A percentile compares a stretch with the other conserved stretches of the same genome.
Conservation (phyloP, 192 early-diverging fungal species). For the Chytriomyces hyalinus region DNA sequence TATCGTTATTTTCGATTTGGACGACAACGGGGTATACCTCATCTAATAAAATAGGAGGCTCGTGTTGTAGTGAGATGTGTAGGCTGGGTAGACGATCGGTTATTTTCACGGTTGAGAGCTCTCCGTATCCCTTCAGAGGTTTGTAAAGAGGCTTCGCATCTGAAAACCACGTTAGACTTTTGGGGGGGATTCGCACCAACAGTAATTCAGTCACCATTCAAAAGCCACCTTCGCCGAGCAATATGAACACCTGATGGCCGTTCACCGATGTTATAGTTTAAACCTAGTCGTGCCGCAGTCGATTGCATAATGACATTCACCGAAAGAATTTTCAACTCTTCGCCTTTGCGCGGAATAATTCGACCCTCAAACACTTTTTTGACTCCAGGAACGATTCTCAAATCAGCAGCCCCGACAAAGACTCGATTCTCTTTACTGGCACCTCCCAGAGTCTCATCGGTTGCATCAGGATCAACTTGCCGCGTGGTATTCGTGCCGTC, state of each 20-base stretch:
- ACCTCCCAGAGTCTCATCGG: too few species aligned
- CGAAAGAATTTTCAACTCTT: slow-evolving; percentile 63
- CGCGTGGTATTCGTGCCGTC: slow-evolving; percentile 21
- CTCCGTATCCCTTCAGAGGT: slow-evolving; percentile 61
- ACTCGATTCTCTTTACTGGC: slow-evolving; percentile 29
- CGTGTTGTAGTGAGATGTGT: slow-evolving; percentile 53
- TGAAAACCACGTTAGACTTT: not conserved
- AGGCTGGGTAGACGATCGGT: slow-evolving; percentile 68
- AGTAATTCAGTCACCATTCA: not conserved
- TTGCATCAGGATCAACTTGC: slow-evolving; percentile 10
- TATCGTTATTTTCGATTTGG: slow-evolving; percentile 69
- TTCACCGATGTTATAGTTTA: slow-evolving; percentile 45
- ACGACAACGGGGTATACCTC: slow-evolving; percentile 67
- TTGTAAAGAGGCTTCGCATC: slow-evolving; percentile 38
- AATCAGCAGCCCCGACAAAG: slow-evolving; percentile 47
- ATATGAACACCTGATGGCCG: slow-evolving; percentile 35
- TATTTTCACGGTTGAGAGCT: slow-evolving; percentile 55
- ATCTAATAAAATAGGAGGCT: slow-evolving; percentile 70
- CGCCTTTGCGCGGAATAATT: slow-evolving; percentile 58
- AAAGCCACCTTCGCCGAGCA: slow-evolving; percentile 43
- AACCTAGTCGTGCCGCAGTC: slow-evolving; percentile 10
- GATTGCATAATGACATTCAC: slow-evolving; percentile 36
- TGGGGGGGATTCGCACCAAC: not conserved
- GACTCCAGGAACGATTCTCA: slow-evolving; percentile 56
- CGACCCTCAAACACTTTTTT: slow-evolving; percentile 65